A percentile compares a stretch with the other conserved stretches of the same genome.
Evolutionary conservation across 164 flowering plant genomes (phyloP).

Genomic region (Tinospora cordifolia): DNA sequence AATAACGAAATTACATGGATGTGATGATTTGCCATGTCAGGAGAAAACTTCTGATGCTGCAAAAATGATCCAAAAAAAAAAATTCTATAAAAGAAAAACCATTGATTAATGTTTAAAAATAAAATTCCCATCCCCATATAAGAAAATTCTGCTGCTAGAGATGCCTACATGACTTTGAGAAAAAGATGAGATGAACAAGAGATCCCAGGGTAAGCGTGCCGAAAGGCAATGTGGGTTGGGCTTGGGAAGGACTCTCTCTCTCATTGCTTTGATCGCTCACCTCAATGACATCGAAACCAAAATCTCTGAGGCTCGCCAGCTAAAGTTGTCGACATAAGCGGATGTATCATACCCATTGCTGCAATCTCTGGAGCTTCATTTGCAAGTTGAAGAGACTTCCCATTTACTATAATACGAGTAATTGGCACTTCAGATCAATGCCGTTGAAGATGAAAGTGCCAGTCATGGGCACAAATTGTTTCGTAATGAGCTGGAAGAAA

Average conservation of each 20-base stretch:
- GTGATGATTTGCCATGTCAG: too few relatives aligned
- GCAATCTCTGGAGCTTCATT: background rate
- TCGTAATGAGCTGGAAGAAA: slow-evolving; percentile 87
- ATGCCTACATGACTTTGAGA: too few relatives aligned
- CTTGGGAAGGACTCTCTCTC: background rate
- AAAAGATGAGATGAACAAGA: too few relatives aligned
- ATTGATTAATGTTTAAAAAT: too few relatives aligned
- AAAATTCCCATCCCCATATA: too few relatives aligned
- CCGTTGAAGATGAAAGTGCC: slow-evolving; percentile 94
- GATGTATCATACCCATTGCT: too few relatives aligned
- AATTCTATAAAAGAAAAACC: too few relatives aligned
- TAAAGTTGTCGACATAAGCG: too few relatives aligned
- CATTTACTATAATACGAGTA: slow-evolving; percentile 26
- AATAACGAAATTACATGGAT: too few relatives aligned
- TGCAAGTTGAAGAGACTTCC: background rate
- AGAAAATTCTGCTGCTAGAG: background rate
- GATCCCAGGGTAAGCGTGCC: background rate
- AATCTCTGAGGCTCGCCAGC: background rate
- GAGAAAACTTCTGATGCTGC: background rate
- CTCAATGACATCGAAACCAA: background rate
- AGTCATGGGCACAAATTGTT: slow-evolving; percentile 83
- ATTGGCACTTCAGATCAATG: slow-evolving; percentile 85
- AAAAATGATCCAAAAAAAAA: background rate
- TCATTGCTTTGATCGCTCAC: background rate
- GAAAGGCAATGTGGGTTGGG: background rate